Percentiles rank a stretch among this genome's conserved stretches.
Conservation (phyloP, 2,329 filamentous ascomycete species). For the Cytospora mali region DNA sequence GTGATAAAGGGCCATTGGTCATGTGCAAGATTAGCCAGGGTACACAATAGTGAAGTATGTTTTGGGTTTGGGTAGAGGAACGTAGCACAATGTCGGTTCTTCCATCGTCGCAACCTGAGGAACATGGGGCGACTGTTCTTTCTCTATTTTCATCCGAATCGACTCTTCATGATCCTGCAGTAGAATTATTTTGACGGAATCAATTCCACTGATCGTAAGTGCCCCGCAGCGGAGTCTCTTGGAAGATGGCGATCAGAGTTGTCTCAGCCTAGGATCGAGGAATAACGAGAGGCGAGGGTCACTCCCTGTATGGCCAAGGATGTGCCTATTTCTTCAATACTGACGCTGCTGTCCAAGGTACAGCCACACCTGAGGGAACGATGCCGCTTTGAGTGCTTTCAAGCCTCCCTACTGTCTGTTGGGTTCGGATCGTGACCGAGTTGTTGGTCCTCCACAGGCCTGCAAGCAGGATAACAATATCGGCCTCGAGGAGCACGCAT, state of each 20-base stretch:
- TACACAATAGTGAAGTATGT: background rate
- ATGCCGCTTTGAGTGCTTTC: background rate
- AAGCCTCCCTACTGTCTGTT: background rate
- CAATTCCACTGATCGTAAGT: background rate
- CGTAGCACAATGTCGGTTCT: background rate
- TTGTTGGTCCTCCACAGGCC: background rate
- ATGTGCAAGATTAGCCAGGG: background rate
- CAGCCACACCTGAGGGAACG: background rate
- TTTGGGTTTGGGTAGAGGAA: background rate
- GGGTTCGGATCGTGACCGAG: background rate
- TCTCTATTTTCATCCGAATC: background rate
- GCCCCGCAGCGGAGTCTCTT: background rate
- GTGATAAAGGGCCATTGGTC: background rate
- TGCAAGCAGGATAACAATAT: background rate
- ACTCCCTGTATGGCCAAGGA: background rate
- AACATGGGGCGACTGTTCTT: background rate
- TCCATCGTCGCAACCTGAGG: background rate
- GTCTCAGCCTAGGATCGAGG: conserved; percentile 16
- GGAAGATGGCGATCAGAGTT: background rate
- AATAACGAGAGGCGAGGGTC: conserved; percentile 3
- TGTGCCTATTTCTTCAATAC: background rate
- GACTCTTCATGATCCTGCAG: background rate
- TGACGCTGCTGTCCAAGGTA: no score
- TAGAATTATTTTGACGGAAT: background rate
- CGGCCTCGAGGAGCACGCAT: conserved; percentile 6